Evolutionary conservation across 495 filamentous ascomycete species (phyloP).

Genomic region (Aspergillus avenaceus): DNA sequence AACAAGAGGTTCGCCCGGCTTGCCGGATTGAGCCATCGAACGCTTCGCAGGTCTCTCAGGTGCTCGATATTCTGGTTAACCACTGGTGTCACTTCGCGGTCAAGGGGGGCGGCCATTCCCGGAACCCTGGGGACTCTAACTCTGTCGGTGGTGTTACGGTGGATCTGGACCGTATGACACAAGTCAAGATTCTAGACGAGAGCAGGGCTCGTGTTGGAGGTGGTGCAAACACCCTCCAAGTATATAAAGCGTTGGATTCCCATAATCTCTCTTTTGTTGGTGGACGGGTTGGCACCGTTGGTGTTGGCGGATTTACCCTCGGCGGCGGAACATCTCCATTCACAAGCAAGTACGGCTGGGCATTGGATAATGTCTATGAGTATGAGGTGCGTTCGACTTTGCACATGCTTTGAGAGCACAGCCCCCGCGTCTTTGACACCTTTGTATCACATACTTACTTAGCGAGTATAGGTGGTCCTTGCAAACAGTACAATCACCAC

Average conservation of each 20-base stretch:
- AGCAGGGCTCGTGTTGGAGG: slow-evolving; percentile 36
- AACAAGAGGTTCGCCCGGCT: slow-evolving; percentile 37
- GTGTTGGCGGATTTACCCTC: slow-evolving; percentile 40
- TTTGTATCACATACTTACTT: no score
- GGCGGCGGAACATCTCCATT: slow-evolving; percentile 29
- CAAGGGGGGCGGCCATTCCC: slow-evolving; percentile 41
- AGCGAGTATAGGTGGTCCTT: slow-evolving; percentile 43
- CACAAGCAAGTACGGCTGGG: slow-evolving; percentile 35
- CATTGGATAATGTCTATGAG: slow-evolving; percentile 29
- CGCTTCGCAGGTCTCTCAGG: slow-evolving; percentile 22
- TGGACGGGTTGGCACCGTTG: slow-evolving; percentile 41
- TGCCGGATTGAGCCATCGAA: slow-evolving; percentile 45
- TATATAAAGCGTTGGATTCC: slow-evolving; percentile 43
- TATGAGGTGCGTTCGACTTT: slow-evolving; percentile 30
- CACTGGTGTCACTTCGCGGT: slow-evolving; percentile 41
- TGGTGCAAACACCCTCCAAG: slow-evolving; percentile 40
- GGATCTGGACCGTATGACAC: slow-evolving; percentile 26
- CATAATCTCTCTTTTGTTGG: slow-evolving; percentile 43
- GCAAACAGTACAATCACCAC: slow-evolving; percentile 37
- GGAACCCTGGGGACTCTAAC: slow-evolving; percentile 21
- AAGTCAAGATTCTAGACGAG: slow-evolving; percentile 29
- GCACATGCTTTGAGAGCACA: no score
- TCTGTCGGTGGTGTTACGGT: slow-evolving; percentile 27
- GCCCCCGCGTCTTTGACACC: no score
- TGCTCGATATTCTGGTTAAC: slow-evolving; percentile 8